Conservation (phyloP, 129 eudicot genomes). For the Silybum marianum region DNA sequence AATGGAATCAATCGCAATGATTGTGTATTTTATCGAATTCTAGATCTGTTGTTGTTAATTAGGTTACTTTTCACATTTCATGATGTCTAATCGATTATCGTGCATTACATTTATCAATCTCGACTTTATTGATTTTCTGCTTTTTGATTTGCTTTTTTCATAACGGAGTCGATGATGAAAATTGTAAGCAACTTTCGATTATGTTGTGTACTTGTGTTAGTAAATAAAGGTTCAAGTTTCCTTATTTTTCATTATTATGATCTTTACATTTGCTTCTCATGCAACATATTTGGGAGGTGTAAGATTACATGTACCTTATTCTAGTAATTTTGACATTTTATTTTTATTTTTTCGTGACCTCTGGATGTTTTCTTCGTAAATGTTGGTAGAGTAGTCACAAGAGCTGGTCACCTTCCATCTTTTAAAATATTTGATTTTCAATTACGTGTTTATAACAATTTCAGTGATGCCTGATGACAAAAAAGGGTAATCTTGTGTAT, state of each 20-base stretch:
- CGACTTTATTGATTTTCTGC: background rate
- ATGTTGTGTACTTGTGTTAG: too few species aligned
- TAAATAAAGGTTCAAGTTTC: background rate
- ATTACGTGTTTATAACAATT: background rate
- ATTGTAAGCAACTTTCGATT: background rate
- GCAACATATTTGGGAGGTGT: too few species aligned
- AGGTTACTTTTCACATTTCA: background rate
- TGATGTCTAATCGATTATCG: background rate
- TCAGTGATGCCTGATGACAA: background rate
- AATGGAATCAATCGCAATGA: background rate
- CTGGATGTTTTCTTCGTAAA: background rate
- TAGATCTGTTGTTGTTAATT: background rate
- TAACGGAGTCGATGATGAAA: background rate
- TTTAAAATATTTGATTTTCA: background rate
- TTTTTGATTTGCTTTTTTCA: too few species aligned
- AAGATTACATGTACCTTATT: background rate
- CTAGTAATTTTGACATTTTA: background rate
- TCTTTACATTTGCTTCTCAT: background rate
- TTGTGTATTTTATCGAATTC: background rate
- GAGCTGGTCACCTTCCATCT: too few species aligned
- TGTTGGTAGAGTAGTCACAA: background rate
- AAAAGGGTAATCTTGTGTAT: background rate
- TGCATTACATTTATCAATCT: background rate
- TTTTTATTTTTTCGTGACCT: background rate
- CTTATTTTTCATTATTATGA: too few species aligned